These are phyloP conservation scores for Backusella tarrabulga DNA, from an alignment of 192 early-diverging fungal genomes.

Conservation along the genomic window DNA sequence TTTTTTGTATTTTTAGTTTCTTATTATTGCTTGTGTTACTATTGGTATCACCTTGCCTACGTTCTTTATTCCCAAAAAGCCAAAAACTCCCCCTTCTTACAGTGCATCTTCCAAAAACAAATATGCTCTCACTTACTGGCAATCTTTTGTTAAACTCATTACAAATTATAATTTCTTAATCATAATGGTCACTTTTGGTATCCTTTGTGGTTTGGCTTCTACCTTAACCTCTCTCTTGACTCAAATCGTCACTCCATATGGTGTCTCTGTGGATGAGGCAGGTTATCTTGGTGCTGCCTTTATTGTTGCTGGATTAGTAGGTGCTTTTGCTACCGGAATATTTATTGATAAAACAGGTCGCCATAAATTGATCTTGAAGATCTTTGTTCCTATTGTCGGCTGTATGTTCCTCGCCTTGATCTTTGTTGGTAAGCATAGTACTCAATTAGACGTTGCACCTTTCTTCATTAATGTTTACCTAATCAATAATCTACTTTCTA, in stretches of 20 bases:
- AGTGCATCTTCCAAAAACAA: constrained; percentile 38
- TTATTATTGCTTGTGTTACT: constrained; percentile 44
- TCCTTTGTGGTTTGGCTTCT: constrained; percentile 48
- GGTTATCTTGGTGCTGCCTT: constrained; percentile 57
- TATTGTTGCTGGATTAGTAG: constrained; percentile 58
- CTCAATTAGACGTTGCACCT: background rate
- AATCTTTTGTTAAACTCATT: constrained; percentile 37
- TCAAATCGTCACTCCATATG: constrained; percentile 47
- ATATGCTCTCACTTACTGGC: constrained; percentile 33
- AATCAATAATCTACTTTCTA: background rate
- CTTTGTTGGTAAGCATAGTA: constrained; percentile 38
- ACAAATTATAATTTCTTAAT: constrained; percentile 47
- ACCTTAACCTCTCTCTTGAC: constrained; percentile 46
- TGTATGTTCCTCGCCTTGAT: constrained; percentile 43
- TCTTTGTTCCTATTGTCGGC: constrained; percentile 43
- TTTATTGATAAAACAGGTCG: constrained; percentile 57
- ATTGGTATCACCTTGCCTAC: constrained; percentile 41
- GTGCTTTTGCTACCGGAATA: constrained; percentile 47
- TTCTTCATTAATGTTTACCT: background rate
- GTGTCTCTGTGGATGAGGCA: constrained; percentile 41
- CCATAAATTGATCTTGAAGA: constrained; percentile 46
- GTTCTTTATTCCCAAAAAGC: constrained; percentile 41
- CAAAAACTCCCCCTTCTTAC: constrained; percentile 50
- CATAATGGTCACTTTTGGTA: constrained; percentile 47
- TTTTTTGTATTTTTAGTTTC: constrained; percentile 20